Conservation (phyloP, 83 land plant species). For the Isoetes engelmannii region DNA sequence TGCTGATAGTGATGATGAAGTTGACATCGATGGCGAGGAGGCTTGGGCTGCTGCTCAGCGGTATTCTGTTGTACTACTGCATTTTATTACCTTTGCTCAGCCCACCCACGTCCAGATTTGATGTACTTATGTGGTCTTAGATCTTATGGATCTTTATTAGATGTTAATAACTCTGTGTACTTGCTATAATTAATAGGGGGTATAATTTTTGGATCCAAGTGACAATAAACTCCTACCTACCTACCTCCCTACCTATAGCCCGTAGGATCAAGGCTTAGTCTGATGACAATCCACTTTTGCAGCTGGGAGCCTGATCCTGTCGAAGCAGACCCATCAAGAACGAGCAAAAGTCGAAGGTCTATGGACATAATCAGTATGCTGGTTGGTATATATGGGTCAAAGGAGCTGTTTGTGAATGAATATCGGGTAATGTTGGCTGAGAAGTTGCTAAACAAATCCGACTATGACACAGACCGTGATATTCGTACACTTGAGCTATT, state of each 20-base stretch:
- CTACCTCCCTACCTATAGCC: too few species aligned
- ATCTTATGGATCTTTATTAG: too few species aligned
- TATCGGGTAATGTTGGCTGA: constrained; percentile 95
- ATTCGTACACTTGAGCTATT: constrained; percentile 88
- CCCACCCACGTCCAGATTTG: neutral
- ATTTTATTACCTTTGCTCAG: neutral
- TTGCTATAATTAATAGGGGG: too few species aligned
- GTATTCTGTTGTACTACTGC: constrained; percentile 22
- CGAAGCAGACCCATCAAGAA: constrained; percentile 81
- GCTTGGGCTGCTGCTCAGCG: constrained; percentile 86
- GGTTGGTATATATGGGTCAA: constrained; percentile 90
- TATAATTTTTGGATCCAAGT: too few species aligned
- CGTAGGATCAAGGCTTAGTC: too few species aligned
- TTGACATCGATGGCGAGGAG: constrained; percentile 69
- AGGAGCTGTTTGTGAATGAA: constrained; percentile 90
- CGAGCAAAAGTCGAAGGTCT: constrained; percentile 64
- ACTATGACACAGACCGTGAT: constrained; percentile 91
- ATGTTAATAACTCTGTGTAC: too few species aligned
- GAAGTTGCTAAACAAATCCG: constrained; percentile 89
- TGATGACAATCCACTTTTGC: neutral
- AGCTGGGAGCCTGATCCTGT: constrained; percentile 99
- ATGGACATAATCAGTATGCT: constrained; percentile 92
- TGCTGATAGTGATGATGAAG: constrained; percentile 68
- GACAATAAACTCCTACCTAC: too few species aligned
- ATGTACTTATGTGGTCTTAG: too few species aligned